These are phyloP conservation scores for Salix brachista DNA, from an alignment of 345 rosid species.

Conservation along the genomic window DNA sequence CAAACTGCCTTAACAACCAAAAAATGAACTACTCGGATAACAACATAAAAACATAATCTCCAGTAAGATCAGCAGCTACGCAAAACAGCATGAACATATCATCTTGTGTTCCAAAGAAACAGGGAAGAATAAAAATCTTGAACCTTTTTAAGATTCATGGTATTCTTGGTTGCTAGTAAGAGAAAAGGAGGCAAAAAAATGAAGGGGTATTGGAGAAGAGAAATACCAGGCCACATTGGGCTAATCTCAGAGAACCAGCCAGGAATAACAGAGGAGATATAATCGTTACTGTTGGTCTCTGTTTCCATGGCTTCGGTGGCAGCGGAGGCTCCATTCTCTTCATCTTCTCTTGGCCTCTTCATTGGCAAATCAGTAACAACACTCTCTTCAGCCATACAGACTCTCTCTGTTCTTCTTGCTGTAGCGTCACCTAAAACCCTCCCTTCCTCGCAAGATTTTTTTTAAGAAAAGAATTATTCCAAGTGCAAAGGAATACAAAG, in stretches of 20 bases:
- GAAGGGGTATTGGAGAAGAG: background rate
- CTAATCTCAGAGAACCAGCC: slow-evolving; percentile 89
- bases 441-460: too few relatives aligned
- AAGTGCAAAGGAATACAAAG: background rate
- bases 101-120: background rate
- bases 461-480: background rate
- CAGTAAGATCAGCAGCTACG: background rate
- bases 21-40: background rate
- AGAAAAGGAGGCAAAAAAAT: background rate
- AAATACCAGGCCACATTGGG: slow-evolving; percentile 88
- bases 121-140: background rate
- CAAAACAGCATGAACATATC: background rate
- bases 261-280: slow-evolving; percentile 59
- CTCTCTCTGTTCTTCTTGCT: background rate
- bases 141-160: background rate
- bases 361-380: slow-evolving; percentile 35
- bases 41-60: background rate
- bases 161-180: background rate
- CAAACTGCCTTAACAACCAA: background rate
- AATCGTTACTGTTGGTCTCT: slow-evolving; percentile 26
- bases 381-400: slow-evolving; percentile 23
- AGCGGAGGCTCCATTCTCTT: slow-evolving; percentile 36
- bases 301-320: slow-evolving; percentile 37
- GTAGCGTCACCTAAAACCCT: background rate
- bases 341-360: slow-evolving; percentile 62